Evolutionary conservation across 352 stramenopile genomes (phyloP).

Genomic region (Pythium volutum): DNA sequence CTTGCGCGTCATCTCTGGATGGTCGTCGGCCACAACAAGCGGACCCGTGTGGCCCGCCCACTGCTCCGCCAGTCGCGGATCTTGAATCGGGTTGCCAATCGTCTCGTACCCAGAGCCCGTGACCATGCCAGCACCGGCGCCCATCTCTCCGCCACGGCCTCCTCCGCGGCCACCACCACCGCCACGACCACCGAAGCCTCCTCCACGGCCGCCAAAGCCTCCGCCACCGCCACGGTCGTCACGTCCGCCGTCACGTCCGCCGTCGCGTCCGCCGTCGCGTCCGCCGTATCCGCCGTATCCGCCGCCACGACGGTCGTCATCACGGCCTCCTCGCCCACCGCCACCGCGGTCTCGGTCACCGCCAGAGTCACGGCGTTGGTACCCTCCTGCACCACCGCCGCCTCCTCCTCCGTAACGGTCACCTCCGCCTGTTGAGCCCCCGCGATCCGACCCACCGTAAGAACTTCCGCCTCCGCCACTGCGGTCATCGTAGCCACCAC

Average conservation of each 20-base stretch:
- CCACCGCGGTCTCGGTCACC: slow-evolving; percentile 19
- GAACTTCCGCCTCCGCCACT: neutral
- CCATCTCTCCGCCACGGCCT: slow-evolving; percentile 30
- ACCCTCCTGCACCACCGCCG: neutral
- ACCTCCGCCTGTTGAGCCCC: slow-evolving; percentile 8
- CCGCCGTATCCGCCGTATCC: slow-evolving; percentile 20
- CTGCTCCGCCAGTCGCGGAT: slow-evolving; percentile 49
- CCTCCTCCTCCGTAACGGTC: slow-evolving; percentile 24
- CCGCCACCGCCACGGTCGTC: slow-evolving; percentile 15
- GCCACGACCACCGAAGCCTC: slow-evolving; percentile 32
- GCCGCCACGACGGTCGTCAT: slow-evolving; percentile 24
- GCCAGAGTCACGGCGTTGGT: slow-evolving; percentile 26
- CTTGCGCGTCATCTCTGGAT: slow-evolving; percentile 35
- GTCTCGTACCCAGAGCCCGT: slow-evolving; percentile 48
- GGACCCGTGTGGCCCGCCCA: slow-evolving; percentile 39
- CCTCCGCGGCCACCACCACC: slow-evolving; percentile 32
- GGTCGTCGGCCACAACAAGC: slow-evolving; percentile 38
- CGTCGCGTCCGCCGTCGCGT: slow-evolving; percentile 28
- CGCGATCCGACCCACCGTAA: slow-evolving; percentile 1
- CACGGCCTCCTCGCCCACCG: slow-evolving; percentile 14
- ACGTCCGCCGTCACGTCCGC: slow-evolving; percentile 26
- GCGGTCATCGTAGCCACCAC: slow-evolving; percentile 5
- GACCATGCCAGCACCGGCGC: slow-evolving; percentile 37
- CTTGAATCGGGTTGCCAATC: slow-evolving; percentile 43
- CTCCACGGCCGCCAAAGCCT: slow-evolving; percentile 18